Evolutionary conservation across 129 eudicot genomes (phyloP).

Genomic region (Heracleum sosnowskyi): DNA sequence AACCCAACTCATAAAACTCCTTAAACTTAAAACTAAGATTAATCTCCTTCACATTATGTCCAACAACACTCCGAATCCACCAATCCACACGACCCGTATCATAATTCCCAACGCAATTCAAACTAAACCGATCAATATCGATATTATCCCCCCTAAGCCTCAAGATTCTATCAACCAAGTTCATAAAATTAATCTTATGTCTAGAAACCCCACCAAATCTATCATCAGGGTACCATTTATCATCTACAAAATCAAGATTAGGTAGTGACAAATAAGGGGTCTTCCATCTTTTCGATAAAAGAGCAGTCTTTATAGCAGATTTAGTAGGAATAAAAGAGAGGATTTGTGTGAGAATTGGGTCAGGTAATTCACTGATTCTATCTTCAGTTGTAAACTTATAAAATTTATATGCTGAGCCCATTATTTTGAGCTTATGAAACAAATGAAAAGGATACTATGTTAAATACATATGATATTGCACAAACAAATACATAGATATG

Average conservation of each 20-base stretch:
- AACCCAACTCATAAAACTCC: neutral
- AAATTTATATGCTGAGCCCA: no score
- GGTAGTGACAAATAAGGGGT: neutral
- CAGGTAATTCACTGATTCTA: constrained; percentile 2
- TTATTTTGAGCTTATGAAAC: no score
- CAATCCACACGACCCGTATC: neutral
- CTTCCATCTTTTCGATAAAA: constrained; percentile 5
- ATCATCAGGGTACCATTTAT: neutral
- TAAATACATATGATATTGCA: no score
- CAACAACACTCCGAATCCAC: neutral
- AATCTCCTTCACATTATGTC: constrained; percentile 8
- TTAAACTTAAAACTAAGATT: constrained; percentile 1
- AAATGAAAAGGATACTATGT: no score
- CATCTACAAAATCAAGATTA: constrained; percentile 7
- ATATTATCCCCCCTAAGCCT: neutral
- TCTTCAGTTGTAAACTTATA: no score
- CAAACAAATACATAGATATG: no score
- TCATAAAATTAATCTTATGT: neutral
- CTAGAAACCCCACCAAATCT: neutral
- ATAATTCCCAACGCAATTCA: constrained; percentile 6
- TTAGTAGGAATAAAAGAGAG: constrained; percentile 13
- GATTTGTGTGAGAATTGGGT: constrained; percentile 1
- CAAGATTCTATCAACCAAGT: constrained; percentile 6
- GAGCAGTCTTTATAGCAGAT: neutral
- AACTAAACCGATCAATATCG: constrained; percentile 2